Evolutionary conservation across 805 yeast species (phyloP).

Genomic region (Starmera quercuum): DNA sequence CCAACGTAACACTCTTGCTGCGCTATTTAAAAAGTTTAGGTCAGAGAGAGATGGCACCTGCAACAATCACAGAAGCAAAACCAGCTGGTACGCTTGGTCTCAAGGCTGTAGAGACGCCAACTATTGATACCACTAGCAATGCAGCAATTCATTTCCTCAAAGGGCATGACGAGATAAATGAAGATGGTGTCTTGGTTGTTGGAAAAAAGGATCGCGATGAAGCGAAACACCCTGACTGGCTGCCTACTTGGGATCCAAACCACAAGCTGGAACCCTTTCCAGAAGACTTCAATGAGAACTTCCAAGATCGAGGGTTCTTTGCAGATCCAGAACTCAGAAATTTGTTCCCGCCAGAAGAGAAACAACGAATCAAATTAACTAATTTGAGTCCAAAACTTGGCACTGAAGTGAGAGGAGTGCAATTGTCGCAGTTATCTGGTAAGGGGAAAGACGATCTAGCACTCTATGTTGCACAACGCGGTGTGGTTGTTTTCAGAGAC

Average conservation of each 20-base stretch:
- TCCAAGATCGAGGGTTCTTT: conserved; percentile 51
- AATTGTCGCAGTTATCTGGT: conserved; percentile 43
- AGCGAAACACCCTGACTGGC: conserved; percentile 42
- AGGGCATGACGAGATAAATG: conserved; percentile 40
- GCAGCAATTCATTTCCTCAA: conserved; percentile 45
- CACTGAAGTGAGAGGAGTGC: conserved; percentile 52
- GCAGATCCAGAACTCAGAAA: conserved; percentile 54
- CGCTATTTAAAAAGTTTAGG: too few species aligned
- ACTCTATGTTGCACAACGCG: conserved; percentile 57
- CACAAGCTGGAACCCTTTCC: conserved; percentile 42
- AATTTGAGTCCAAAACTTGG: conserved; percentile 68
- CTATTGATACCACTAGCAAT: too few species aligned
- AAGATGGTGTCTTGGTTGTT: conserved; percentile 41
- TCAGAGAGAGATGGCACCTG: too few species aligned
- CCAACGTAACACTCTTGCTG: too few species aligned
- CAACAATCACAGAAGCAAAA: too few species aligned
- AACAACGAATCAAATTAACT: conserved; percentile 18
- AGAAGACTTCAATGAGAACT: conserved; percentile 40
- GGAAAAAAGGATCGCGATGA: conserved; percentile 31
- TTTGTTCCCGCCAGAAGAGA: conserved; percentile 34
- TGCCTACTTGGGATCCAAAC: conserved; percentile 64
- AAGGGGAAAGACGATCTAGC: conserved; percentile 65
- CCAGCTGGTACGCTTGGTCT: too few species aligned
- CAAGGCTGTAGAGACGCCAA: too few species aligned
- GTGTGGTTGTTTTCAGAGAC: conserved; percentile 58